These are phyloP conservation scores for Vigna reflexopilosa DNA, from an alignment of 306 rosid species.

Conservation along the genomic window DNA sequence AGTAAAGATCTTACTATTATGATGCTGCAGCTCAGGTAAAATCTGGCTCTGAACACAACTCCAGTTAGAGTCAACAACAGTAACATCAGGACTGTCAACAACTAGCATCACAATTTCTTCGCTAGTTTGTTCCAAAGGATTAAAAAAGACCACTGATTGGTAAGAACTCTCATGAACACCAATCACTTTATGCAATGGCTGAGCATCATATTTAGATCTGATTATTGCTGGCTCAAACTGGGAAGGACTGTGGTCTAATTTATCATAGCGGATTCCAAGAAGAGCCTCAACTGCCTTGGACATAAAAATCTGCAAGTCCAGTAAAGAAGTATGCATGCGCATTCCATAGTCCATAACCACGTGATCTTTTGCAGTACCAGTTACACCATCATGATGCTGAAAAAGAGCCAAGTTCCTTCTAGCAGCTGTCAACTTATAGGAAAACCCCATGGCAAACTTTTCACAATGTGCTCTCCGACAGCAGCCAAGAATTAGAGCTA, in stretches of 20 bases:
- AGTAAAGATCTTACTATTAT: constrained; percentile 70
- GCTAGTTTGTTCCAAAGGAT: constrained; percentile 89
- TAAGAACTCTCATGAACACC: constrained; percentile 65
- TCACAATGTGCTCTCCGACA: constrained; percentile 90
- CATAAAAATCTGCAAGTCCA: constrained; percentile 93
- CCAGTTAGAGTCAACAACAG: constrained; percentile 82
- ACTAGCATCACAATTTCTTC: constrained; percentile 87
- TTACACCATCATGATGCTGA: constrained; percentile 99
- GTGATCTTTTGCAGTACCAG: constrained; percentile 97
- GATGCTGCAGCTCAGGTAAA: constrained; percentile 84
- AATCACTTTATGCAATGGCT: constrained; percentile 78
- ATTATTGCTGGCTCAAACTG: constrained; percentile 80
- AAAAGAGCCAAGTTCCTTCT: constrained; percentile 98
- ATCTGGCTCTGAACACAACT: constrained; percentile 83
- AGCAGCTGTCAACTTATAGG: constrained; percentile 92
- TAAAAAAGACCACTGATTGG: constrained; percentile 71
- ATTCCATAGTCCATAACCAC: constrained; percentile 91
- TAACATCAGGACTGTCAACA: constrained; percentile 76
- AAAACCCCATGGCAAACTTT: constrained; percentile 77
- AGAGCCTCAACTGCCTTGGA: constrained; percentile 85
- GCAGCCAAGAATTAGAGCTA: constrained; percentile 77
- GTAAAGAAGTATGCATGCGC: constrained; percentile 93
- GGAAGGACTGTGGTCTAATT: constrained; percentile 75
- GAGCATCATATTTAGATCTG: constrained; percentile 91
- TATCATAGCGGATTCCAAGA: constrained; percentile 83